Percentiles rank a stretch among this genome's conserved stretches.
Conservation (phyloP, 2,329 filamentous ascomycete species). For the Diaporthe vexans region DNA sequence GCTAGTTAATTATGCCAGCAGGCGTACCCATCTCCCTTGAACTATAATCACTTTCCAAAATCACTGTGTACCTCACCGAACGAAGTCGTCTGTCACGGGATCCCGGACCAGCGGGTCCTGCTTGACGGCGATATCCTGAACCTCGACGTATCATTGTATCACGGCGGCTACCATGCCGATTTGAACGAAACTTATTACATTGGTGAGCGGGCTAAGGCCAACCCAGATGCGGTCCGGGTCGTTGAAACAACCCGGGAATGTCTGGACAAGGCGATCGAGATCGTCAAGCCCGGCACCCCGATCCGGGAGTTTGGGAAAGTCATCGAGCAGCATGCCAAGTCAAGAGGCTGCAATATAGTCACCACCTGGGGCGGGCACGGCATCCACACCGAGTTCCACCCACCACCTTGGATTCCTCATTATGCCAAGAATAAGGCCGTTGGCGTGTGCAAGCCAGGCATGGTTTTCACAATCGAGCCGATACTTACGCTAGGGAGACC, state of each 20-base stretch:
- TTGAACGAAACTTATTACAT: constrained; percentile 99
- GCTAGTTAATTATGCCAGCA: not conserved
- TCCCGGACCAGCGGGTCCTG: constrained; percentile 89
- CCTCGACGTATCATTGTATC: constrained; percentile 94
- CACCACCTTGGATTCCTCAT: constrained; percentile 93
- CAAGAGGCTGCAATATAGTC: constrained; percentile 87
- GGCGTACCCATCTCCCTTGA: constrained; percentile 90
- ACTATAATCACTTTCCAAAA: constrained; percentile 97
- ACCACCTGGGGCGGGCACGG: constrained; percentile 97
- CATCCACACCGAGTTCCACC: constrained; percentile 94
- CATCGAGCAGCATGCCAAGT: constrained; percentile 95
- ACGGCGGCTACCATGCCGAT: constrained; percentile 95
- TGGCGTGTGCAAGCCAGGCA: constrained; percentile 92
- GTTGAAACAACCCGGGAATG: constrained; percentile 92
- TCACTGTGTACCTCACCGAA: constrained; percentile 97
- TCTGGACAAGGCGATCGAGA: constrained; percentile 87
- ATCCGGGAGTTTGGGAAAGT: constrained; percentile 94
- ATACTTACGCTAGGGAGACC: constrained; percentile 97
- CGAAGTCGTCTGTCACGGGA: constrained; percentile 98
- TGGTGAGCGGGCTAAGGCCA: constrained; percentile 85
- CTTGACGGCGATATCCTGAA: constrained; percentile 97
- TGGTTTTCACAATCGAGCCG: constrained; percentile 99
- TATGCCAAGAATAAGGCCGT: constrained; percentile 99
- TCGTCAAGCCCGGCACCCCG: constrained; percentile 92
- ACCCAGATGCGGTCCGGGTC: constrained; percentile 89